Evolutionary conservation across 768 basidiomycete species (phyloP).

Genomic region (Trametes villosa): DNA sequence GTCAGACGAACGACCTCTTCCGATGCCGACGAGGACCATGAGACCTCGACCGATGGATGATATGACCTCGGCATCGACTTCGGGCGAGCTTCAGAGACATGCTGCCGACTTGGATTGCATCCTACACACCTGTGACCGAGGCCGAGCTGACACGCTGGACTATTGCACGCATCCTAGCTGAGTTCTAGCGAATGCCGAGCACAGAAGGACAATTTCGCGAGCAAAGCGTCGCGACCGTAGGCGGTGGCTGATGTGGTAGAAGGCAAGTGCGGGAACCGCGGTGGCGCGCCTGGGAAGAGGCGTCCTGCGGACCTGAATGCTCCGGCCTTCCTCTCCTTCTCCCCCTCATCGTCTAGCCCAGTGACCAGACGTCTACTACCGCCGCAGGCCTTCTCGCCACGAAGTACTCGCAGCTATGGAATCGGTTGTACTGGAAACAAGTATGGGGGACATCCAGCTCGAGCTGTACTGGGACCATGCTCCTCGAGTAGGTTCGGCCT

Average conservation of each 20-base stretch:
- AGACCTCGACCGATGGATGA: slow-evolving; percentile 84
- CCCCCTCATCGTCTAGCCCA: slow-evolving; percentile 18
- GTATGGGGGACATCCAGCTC: slow-evolving; percentile 81
- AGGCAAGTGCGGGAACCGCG: slow-evolving; percentile 7
- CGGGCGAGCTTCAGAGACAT: background rate
- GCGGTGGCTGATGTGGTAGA: slow-evolving; percentile 2
- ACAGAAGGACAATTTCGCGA: background rate
- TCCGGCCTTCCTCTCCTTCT: slow-evolving; percentile 6
- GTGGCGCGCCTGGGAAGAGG: slow-evolving; percentile 16
- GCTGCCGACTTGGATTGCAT: background rate
- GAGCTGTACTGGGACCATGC: slow-evolving; percentile 95
- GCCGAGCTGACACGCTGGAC: slow-evolving; percentile 84
- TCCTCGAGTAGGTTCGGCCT: slow-evolving; percentile 54
- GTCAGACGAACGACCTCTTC: slow-evolving; percentile 53
- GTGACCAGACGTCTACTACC: slow-evolving; percentile 19
- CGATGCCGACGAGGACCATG: slow-evolving; percentile 91
- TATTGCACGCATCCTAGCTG: slow-evolving; percentile 72
- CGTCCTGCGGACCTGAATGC: background rate
- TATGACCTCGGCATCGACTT: slow-evolving; percentile 80
- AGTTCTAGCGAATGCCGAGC: background rate
- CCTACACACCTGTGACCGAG: slow-evolving; percentile 71
- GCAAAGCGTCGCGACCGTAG: background rate
- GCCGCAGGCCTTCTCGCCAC: slow-evolving; percentile 1
- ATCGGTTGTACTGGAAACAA: slow-evolving; percentile 81
- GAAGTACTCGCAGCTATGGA: slow-evolving; percentile 33